Percentiles rank a stretch among this genome's conserved stretches.
Evolutionary conservation across 1,284 basidiomycete species (phyloP).

Genomic region (Malassezia vespertilionis): DNA sequence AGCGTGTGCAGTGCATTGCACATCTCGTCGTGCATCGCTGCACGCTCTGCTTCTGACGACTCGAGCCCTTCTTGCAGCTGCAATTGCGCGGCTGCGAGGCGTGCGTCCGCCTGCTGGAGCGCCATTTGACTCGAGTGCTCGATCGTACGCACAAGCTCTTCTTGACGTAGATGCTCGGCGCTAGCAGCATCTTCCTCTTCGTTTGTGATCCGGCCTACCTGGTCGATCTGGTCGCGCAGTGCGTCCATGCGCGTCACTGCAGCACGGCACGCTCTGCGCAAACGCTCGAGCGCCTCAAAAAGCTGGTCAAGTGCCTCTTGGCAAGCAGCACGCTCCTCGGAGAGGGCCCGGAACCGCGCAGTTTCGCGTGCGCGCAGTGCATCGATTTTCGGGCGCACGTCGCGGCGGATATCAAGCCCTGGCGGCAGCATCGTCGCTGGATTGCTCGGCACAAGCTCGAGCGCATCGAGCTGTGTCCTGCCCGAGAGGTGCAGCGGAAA

Average conservation of each 20-base stretch:
- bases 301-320: conserved; percentile 30
- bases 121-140: conserved; percentile 13
- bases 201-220: background rate
- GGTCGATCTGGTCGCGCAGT: conserved; percentile 18
- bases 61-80: conserved; percentile 15
- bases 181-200: conserved; percentile 12
- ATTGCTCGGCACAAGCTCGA: conserved; percentile 20
- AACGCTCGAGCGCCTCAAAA: conserved; percentile 3
- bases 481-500: conserved; percentile 24
- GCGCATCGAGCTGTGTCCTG: conserved; percentile 23
- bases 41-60: conserved; percentile 14
- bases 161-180: conserved; percentile 8
- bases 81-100: conserved; percentile 4
- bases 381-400: conserved; percentile 22
- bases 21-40: conserved; percentile 16
- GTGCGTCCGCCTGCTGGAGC: conserved; percentile 17
- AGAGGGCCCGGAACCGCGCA: conserved; percentile 24
- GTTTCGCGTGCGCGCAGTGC: conserved; percentile 25
- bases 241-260: conserved; percentile 25
- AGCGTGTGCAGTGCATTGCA: conserved; percentile 15
- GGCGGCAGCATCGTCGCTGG: conserved; percentile 30
- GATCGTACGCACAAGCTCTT: conserved; percentile 10
- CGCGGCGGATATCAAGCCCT: conserved; percentile 26
- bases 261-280: conserved; percentile 15
- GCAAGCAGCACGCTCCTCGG: conserved; percentile 27